Percentiles rank a stretch among this genome's conserved stretches.
Evolutionary conservation across 2,329 filamentous ascomycete species (phyloP).

Genomic region (Monosporascus sp.): DNA sequence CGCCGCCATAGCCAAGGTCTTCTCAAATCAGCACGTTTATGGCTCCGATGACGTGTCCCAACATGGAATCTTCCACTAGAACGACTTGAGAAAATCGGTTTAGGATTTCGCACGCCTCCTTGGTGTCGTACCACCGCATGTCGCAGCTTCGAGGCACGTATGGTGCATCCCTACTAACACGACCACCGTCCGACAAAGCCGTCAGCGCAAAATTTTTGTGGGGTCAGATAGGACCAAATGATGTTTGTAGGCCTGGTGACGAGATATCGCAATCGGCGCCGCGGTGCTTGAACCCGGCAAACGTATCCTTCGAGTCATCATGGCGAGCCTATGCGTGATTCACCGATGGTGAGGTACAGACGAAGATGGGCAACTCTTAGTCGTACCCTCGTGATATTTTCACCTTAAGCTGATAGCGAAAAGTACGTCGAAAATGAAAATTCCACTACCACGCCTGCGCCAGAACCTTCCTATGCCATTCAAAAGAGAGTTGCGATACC

Average conservation of each 20-base stretch:
- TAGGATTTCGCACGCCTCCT: conserved; percentile 40
- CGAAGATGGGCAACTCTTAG: background rate
- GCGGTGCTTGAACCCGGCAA: conserved; percentile 36
- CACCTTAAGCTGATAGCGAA: background rate
- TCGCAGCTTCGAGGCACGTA: conserved; percentile 40
- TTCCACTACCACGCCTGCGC: background rate
- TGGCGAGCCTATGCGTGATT: conserved; percentile 3
- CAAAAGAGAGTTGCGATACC: background rate
- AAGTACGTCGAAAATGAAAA: background rate
- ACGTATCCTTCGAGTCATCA: conserved; percentile 27
- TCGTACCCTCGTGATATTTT: background rate
- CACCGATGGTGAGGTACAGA: background rate
- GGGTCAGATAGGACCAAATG: conserved; percentile 27
- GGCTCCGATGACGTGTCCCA: conserved; percentile 42
- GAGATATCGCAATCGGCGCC: conserved; percentile 36
- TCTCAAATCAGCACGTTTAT: conserved; percentile 40
- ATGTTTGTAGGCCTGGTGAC: conserved; percentile 36
- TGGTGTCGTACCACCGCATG: conserved; percentile 41
- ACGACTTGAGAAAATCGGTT: conserved; percentile 40
- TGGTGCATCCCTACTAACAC: conserved; percentile 38
- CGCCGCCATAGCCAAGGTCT: conserved; percentile 42
- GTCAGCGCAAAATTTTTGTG: conserved; percentile 31
- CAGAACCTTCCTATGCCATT: background rate
- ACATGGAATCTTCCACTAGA: conserved; percentile 43
- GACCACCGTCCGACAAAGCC: conserved; percentile 38